Evolutionary conservation across 139 green algal genomes (phyloP), one percentile per base, ranked within the genome.

Genomic region (Dunaliella sp.): DNA sequence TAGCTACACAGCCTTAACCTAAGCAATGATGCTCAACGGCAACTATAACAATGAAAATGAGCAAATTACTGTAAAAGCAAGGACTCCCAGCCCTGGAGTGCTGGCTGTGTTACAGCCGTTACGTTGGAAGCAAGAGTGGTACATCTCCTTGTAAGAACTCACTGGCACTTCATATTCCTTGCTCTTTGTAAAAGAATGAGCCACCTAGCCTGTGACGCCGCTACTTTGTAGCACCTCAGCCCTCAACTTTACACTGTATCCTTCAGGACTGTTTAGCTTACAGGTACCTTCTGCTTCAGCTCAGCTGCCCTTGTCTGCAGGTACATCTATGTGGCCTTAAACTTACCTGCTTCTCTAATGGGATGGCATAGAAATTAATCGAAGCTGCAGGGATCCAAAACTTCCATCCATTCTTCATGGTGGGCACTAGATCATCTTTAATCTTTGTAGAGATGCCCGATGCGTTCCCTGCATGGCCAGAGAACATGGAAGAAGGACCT

Each of bases 371-470:
- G 77, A 98, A 98, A 87, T 98, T 98, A 76, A 97, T 72, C 38
- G 83, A 92, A 3, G 94, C 91, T 30, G 95, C 95, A 57, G 95
- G 95, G 22, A 98, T 87, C 95, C 95, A 98, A 86, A 98, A 98
- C 86, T 96, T 97, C 95, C 95, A 98, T 21, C 95, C 94, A 65
- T 91, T 88, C 28, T 87, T 36, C 83, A 91, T 85, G 28, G 93
- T 96, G 82, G 93, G 93, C 77, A 92, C 74, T 22, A 97, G 83
- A 85, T 98, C 95, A 38, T 78, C 72, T 0, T 83, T 79, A 0
- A 96, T 85, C 90, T 98, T 98, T 36, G 28, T 59, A 0, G 81
- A 48, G 31, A 96, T 87, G 25, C 91, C 80, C 26, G 74, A 65
- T 3, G 85, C 77, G 84, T 94, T 77, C 0, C 90, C 87, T 35